Conservation (phyloP, 2,329 filamentous ascomycete genomes). For the Monosporascus sp. region DNA sequence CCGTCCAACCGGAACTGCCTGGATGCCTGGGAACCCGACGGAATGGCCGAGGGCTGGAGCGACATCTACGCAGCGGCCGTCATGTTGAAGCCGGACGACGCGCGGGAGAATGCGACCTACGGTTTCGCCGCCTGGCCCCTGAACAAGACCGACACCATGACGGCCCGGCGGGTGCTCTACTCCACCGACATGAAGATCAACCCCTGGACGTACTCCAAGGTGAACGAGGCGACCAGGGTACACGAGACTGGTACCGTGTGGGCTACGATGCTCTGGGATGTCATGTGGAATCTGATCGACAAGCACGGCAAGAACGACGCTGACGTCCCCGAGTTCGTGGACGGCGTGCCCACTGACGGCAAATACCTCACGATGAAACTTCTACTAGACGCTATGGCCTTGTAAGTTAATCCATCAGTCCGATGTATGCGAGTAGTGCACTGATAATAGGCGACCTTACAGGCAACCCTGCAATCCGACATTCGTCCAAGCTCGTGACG, state of each 20-base stretch:
- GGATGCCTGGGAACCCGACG: conserved; percentile 40
- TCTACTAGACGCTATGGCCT: conserved; percentile 45
- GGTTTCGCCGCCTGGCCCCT: conserved; percentile 46
- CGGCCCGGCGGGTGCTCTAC: conserved; percentile 43
- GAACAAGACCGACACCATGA: conserved; percentile 35
- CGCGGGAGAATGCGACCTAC: conserved; percentile 37
- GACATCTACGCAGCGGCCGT: conserved; percentile 51
- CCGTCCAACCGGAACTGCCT: conserved; percentile 45
- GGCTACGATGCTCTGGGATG: conserved; percentile 49
- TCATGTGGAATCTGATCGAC: conserved; percentile 54
- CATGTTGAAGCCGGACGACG: conserved; percentile 40
- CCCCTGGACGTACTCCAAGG: conserved; percentile 42
- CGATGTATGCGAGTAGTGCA: too few relatives aligned
- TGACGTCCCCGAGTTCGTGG: conserved; percentile 34
- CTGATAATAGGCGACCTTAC: neutral
- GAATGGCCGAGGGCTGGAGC: conserved; percentile 56
- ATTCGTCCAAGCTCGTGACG: conserved; percentile 47
- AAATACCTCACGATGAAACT: conserved; percentile 48
- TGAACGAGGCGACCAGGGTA: conserved; percentile 33
- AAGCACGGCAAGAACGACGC: conserved; percentile 46
- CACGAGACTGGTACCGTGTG: conserved; percentile 49
- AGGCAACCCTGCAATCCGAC: conserved; percentile 51
- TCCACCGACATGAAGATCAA: conserved; percentile 45
- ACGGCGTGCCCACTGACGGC: conserved; percentile 47
- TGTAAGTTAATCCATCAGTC: conserved; percentile 24